These are phyloP conservation scores for Syzygium oleosum DNA, from an alignment of 345 rosid species.

Conservation along the genomic window DNA sequence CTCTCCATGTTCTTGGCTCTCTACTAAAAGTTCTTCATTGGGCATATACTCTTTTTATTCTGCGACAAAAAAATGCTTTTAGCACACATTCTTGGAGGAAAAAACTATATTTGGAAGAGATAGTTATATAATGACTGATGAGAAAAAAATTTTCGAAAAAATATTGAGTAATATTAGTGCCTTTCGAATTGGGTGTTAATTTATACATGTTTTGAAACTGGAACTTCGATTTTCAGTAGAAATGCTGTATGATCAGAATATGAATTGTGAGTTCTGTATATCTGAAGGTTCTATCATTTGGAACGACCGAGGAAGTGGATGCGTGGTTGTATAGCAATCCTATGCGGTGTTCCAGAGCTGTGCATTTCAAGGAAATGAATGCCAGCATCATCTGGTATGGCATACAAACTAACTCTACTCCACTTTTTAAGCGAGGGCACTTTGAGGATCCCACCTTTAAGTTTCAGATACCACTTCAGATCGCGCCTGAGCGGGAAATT, in stretches of 20 bases:
- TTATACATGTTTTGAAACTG: not conserved
- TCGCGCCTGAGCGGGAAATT: conserved; percentile 84
- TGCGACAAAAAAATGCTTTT: not conserved
- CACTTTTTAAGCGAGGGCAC: conserved; percentile 26
- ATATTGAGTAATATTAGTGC: not conserved
- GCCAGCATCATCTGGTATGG: conserved; percentile 63
- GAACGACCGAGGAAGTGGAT: conserved; percentile 43
- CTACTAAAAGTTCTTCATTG: not conserved
- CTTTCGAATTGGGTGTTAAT: not conserved
- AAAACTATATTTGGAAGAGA: not conserved
- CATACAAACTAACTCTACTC: conserved; percentile 75
- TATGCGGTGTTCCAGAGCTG: conserved; percentile 49
- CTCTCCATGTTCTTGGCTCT: not conserved
- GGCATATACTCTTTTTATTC: not conserved
- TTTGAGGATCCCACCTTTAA: conserved; percentile 77
- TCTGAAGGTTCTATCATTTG: conserved; percentile 50
- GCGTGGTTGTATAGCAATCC: conserved; percentile 50
- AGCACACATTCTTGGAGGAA: not conserved
- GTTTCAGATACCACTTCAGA: conserved; percentile 79
- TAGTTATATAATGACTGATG: not conserved
- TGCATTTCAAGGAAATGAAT: conserved; percentile 54
- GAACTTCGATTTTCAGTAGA: not conserved
- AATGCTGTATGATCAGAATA: not conserved
- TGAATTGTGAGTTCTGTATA: not conserved
- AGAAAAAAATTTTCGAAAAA: not conserved